These are phyloP conservation scores for Fraxinus baroniana DNA, from an alignment of 305 asterid species.

Conservation along the genomic window DNA sequence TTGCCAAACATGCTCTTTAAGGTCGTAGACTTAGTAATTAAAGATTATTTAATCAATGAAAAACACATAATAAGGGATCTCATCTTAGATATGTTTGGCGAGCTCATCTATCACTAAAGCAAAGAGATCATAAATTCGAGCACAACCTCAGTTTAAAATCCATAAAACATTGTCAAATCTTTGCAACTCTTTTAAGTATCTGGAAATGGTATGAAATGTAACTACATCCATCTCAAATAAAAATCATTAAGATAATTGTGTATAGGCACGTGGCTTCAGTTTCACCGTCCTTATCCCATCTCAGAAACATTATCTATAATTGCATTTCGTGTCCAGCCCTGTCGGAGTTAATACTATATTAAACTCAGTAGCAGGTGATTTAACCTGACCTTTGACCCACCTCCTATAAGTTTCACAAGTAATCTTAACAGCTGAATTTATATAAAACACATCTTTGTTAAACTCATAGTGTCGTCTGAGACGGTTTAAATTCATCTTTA, in stretches of 20 bases:
- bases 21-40: not conserved
- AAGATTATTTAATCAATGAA: not conserved
- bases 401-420: not conserved
- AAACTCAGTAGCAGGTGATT: not conserved
- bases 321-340: not conserved
- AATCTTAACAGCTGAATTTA: not conserved
- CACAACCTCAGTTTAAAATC: not conserved
- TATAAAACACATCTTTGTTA: not conserved
- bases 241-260: not conserved
- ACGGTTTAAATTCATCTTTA: not conserved
- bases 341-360: not conserved
- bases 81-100: not conserved
- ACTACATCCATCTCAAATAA: not conserved
- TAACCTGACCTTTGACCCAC: not conserved
- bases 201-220: not conserved
- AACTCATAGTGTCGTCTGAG: not conserved
- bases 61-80: not conserved
- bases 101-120: not conserved
- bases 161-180: not conserved
- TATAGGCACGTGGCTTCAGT: not conserved
- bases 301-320: not conserved
- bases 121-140: not conserved
- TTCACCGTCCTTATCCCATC: not conserved
- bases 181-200: not conserved
- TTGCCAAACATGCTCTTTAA: too few species aligned